Conservation (phyloP, 805 yeast species). For the Nakazawaea sp. region DNA sequence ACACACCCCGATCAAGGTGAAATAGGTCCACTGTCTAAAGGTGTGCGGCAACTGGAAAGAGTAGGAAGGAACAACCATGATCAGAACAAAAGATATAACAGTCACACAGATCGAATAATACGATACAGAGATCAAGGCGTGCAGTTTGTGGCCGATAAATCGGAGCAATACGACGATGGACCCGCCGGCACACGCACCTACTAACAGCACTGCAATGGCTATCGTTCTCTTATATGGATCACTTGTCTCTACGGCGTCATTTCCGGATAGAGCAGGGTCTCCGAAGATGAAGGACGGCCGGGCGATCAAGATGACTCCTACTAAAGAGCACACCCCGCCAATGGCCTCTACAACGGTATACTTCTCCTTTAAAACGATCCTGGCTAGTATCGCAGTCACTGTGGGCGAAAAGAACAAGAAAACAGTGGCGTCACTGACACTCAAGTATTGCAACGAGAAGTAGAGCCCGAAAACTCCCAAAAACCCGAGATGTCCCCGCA, state of each 20-base stretch:
- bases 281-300: slow-evolving; percentile 73
- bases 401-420: slow-evolving; percentile 76
- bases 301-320: slow-evolving; percentile 77
- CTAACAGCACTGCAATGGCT: slow-evolving; percentile 57
- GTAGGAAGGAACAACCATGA: slow-evolving; percentile 50
- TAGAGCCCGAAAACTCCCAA: slow-evolving; percentile 78
- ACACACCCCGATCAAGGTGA: slow-evolving; percentile 56
- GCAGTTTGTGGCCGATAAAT: slow-evolving; percentile 70
- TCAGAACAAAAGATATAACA: slow-evolving; percentile 44
- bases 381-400: slow-evolving; percentile 69
- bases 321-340: slow-evolving; percentile 61
- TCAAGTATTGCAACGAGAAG: slow-evolving; percentile 63
- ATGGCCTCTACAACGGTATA: slow-evolving; percentile 61
- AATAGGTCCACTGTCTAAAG: slow-evolving; percentile 58
- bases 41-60: slow-evolving; percentile 55
- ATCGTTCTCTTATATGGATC: slow-evolving; percentile 48
- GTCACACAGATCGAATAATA: slow-evolving; percentile 62
- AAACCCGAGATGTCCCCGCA: slow-evolving; percentile 71
- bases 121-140: slow-evolving; percentile 73
- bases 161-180: slow-evolving; percentile 65
- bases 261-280: slow-evolving; percentile 12
- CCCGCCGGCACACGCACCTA: slow-evolving; percentile 67
- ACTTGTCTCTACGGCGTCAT: slow-evolving; percentile 40
- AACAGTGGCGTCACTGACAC: slow-evolving; percentile 76
- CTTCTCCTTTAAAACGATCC: slow-evolving; percentile 55